phyloP scores from a whole-genome alignment of 2,329 filamentous ascomycete species.

The Penicillium expansum region DNA sequence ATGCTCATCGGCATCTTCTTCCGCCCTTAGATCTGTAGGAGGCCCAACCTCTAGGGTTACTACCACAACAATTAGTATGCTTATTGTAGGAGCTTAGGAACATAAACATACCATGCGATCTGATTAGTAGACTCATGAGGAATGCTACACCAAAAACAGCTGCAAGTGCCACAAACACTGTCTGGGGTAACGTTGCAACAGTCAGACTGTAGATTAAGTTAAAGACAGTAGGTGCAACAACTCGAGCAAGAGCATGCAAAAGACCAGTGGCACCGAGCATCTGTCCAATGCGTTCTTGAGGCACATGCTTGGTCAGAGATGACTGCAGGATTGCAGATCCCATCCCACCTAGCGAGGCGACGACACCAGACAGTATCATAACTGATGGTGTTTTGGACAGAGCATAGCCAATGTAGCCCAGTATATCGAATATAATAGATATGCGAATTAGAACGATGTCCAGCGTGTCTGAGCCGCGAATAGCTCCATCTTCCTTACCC shows the following conservation, averaged over 20 bases:
- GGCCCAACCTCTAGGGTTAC: conserved; percentile 20
- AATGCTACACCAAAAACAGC: conserved; percentile 66
- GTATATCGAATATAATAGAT: conserved; percentile 71
- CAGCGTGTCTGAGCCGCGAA: conserved; percentile 69
- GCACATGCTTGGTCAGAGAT: conserved; percentile 85
- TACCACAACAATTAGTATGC: conserved; percentile 14
- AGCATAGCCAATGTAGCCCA: conserved; percentile 74
- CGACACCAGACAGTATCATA: conserved; percentile 69
- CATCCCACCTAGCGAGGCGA: conserved; percentile 77
- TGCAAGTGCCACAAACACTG: conserved; percentile 75
- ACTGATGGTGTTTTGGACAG: conserved; percentile 59
- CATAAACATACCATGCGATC: conserved; percentile 65
- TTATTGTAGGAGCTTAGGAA: background rate
- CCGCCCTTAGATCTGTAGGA: conserved; percentile 9
- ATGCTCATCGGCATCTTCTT: conserved; percentile 23
- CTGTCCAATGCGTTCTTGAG: conserved; percentile 75
- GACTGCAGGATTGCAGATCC: conserved; percentile 82
- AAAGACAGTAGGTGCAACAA: conserved; percentile 77
- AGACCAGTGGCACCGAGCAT: conserved; percentile 86
- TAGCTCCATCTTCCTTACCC: conserved; percentile 42
- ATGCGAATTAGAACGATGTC: conserved; percentile 75
- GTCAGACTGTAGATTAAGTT: conserved; percentile 83
- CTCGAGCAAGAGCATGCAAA: conserved; percentile 75
- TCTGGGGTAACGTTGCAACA: conserved; percentile 72
- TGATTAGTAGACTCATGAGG: conserved; percentile 66